Base-by-base conservation (phyloP, 805 yeast species). In the Torulaspora microellipsoides region DNA sequence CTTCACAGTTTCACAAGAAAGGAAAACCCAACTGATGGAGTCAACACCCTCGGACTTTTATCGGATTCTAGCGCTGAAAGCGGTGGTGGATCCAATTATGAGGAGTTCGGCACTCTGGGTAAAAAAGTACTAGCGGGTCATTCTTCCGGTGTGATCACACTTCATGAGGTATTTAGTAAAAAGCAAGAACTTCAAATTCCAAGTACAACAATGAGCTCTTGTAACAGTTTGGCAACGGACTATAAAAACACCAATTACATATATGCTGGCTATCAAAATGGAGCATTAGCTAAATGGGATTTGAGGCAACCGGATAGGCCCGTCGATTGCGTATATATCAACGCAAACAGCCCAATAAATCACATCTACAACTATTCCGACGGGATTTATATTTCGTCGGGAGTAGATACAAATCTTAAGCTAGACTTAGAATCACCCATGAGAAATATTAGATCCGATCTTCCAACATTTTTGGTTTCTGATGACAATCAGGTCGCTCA, bases 71-170 rank as follows among this genome's bases (percentile, higher is more conserved):
- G 37, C 5, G 30, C 32, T 12, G 12, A 29, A 4, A 13, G 39
- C 25, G 15, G 43, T 15, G 32, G 13, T 31, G 27, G 20, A 12
- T 20, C 28, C 9, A 72, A 46, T 52, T 66, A 63, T 36, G 55
- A 71, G 25, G 81, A 78, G 47, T 75, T 65, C 54, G 85, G 75
- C 25, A 73, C 77, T 14, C 63, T 59, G 7, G 79, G 72, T 0
- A 74, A 72, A 48, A 46, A 52, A 3, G 55, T 75, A 3, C 58
- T 68, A 20, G 75, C 73, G 2, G 84, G 75, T 2, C 67, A 71
- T 47, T 54, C 51, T 15, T 60, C 65, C 4, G 73, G 69, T 10
- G 67, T 61, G 2, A 54, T 76, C 5, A 55, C 73, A 0, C 35
- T 64, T 2, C 72, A 73, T 66, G 75, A 75, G 48, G 45, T 73